Conservation (phyloP, 2,329 filamentous ascomycete species). For the Lasiodiplodia sp. region DNA sequence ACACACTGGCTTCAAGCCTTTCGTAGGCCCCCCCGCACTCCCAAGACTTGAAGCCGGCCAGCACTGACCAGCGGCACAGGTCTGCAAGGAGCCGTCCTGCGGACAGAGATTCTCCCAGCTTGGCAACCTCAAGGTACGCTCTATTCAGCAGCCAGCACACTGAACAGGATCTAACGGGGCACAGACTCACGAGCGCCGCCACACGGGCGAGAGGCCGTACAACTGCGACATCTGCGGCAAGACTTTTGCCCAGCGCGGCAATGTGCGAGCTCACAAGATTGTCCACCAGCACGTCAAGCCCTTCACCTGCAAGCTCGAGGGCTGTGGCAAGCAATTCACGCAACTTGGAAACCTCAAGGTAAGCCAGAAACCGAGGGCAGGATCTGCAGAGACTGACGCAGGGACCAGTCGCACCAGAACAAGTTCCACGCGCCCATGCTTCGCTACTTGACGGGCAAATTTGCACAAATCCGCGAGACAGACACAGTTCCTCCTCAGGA, state of each 20-base stretch:
- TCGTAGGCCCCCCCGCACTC: slow-evolving; percentile 64
- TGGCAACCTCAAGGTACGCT: slow-evolving; percentile 82
- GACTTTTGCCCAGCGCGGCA: slow-evolving; percentile 83
- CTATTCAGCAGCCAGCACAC: neutral
- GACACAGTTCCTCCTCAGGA: slow-evolving; percentile 72
- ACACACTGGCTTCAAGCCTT: slow-evolving; percentile 90
- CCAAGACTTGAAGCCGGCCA: neutral
- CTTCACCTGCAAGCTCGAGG: slow-evolving; percentile 81
- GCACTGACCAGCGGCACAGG: slow-evolving; percentile 44
- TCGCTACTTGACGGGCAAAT: slow-evolving; percentile 71
- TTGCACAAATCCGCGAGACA: slow-evolving; percentile 68
- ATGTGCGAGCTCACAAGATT: slow-evolving; percentile 82
- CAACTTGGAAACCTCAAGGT: slow-evolving; percentile 93
- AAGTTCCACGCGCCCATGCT: slow-evolving; percentile 86
- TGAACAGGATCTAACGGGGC: neutral
- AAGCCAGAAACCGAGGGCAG: slow-evolving; percentile 21
- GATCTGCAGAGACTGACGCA: slow-evolving; percentile 30
- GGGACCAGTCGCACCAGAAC: slow-evolving; percentile 81
- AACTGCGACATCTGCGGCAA: slow-evolving; percentile 81
- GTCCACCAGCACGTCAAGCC: slow-evolving; percentile 80
- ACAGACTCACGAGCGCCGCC: slow-evolving; percentile 84
- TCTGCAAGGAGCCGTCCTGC: slow-evolving; percentile 76
- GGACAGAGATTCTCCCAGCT: slow-evolving; percentile 84
- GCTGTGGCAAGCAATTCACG: slow-evolving; percentile 87
- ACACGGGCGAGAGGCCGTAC: slow-evolving; percentile 87